These are phyloP conservation scores for Metschnikowia picachoensis DNA, from an alignment of 805 yeast genomes.

Conservation along the genomic window DNA sequence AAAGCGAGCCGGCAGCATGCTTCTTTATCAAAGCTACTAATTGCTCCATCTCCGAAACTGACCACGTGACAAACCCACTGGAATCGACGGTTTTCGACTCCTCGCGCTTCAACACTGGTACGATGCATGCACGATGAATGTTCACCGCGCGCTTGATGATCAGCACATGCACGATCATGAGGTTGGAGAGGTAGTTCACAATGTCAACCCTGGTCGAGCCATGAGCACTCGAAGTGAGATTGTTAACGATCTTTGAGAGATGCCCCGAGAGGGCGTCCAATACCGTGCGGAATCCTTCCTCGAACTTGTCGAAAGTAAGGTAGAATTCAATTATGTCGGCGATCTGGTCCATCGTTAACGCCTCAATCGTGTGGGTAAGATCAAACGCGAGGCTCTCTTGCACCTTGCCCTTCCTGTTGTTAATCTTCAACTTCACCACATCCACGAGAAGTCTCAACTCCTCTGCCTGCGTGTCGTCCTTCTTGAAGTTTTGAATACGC, in stretches of 20 bases:
- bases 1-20: slow-evolving; percentile 60
- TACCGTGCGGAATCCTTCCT: slow-evolving; percentile 33
- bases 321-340: slow-evolving; percentile 34
- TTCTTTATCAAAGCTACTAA: slow-evolving; percentile 60
- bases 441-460: slow-evolving; percentile 34
- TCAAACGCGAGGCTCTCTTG: slow-evolving; percentile 37
- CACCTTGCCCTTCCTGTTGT: slow-evolving; percentile 34
- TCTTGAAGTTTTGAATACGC: slow-evolving; percentile 16
- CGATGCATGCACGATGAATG: slow-evolving; percentile 52
- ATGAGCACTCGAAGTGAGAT: slow-evolving; percentile 36
- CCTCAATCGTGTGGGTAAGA: slow-evolving; percentile 31
- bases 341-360: slow-evolving; percentile 28
- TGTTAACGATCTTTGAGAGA: slow-evolving; percentile 29
- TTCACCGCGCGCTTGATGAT: slow-evolving; percentile 46
- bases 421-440: slow-evolving; percentile 39
- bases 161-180: slow-evolving; percentile 37
- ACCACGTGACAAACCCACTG: slow-evolving; percentile 67
- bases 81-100: slow-evolving; percentile 32
- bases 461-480: slow-evolving; percentile 17
- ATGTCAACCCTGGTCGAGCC: slow-evolving; percentile 43
- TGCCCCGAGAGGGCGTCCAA: slow-evolving; percentile 33
- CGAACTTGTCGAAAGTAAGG: slow-evolving; percentile 32
- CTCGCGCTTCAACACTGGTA: slow-evolving; percentile 27
- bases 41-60: slow-evolving; percentile 55
- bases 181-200: slow-evolving; percentile 37